phyloP scores from a whole-genome alignment of 495 filamentous ascomycete genomes.

The Aspergillus cristatus region DNA sequence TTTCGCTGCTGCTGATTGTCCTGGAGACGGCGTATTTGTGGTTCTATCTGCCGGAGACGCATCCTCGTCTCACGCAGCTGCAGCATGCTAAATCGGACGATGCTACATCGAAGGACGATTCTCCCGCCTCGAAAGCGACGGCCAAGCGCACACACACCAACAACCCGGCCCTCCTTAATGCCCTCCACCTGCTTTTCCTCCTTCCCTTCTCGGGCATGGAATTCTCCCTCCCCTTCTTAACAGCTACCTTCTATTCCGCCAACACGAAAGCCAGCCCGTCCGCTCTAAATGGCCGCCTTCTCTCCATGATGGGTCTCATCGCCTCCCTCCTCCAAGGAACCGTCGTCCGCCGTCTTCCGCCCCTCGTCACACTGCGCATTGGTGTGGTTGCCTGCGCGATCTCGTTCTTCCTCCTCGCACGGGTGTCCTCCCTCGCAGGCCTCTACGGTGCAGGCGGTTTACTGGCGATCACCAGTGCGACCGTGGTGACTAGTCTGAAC shows the following conservation, averaged over 20 bases:
- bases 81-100: constrained; percentile 3
- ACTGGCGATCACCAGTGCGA: constrained; percentile 80
- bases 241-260: constrained; percentile 73
- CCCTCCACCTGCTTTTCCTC: constrained; percentile 82
- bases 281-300: constrained; percentile 70
- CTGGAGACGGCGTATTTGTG: constrained; percentile 87
- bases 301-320: constrained; percentile 89
- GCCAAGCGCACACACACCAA: constrained; percentile 50
- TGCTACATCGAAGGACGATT: constrained; percentile 9
- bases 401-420: constrained; percentile 74
- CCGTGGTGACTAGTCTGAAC: constrained; percentile 90
- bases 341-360: constrained; percentile 70
- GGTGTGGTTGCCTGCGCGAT: constrained; percentile 68
- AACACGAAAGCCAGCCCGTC: constrained; percentile 44
- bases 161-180: constrained; percentile 71
- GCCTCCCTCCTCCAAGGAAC: constrained; percentile 83
- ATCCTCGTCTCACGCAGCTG: constrained; percentile 43
- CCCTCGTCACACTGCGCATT: constrained; percentile 65
- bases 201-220: constrained; percentile 97
- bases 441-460: constrained; percentile 76
- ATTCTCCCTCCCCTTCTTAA: constrained; percentile 90
- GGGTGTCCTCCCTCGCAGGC: constrained; percentile 49
- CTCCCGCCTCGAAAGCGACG: background rate
- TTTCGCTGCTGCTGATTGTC: constrained; percentile 73
- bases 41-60: constrained; percentile 77